Base-by-base conservation (phyloP, 2,329 filamentous ascomycete species). In the Chaetomium strumarium region DNA sequence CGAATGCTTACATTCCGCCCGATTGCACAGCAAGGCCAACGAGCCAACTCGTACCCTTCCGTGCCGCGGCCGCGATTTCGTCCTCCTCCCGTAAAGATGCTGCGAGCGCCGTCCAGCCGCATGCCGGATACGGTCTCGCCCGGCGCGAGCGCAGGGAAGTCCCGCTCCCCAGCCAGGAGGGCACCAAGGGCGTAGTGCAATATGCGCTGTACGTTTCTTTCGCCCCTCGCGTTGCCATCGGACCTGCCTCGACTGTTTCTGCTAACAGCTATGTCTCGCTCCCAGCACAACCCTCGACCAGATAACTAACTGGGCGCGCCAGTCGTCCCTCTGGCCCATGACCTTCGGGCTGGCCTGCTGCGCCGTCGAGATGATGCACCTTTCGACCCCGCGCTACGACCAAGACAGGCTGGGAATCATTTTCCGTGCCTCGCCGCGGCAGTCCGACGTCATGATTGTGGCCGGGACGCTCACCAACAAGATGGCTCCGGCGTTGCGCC, bases 391-490 rank as follows among this genome's bases (percentile, higher is more conserved):
- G 16, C 85, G 89, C 36, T 93, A 95, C 80, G 89, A 95, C 66
- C 88, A 93, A 68, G 89, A 95, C 72, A 81, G 90, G 40, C 77
- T 93, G 55, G 89, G 90, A 59, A 93, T 95, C 68, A 93, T 95
- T 68, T 95, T 93, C 80, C 85, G 89, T 63, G 89, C 88, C 53
- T 92, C 88, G n/a, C 89, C 89, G 2, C 85, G 89, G 59, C 89
- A 95, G 71, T 88, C 88, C 55, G 90, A 95, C 70, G 86, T 95
- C 60, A 93, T 95, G 89, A 93, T 95, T 64, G 90, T 95, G 17
- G 90, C 90, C 20, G 90, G 90, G 55, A 96, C 90, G 30, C 80
- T 96, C 57, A 95, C 89, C 62, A 96, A 96, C 78, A 96, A 96
- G 78, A 96, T 96, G 90, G 90, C 89, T 1, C 89, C 90, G 2